Base-by-base conservation (phyloP, 495 filamentous ascomycete genomes). In the Hypoxylon fuscum region DNA sequence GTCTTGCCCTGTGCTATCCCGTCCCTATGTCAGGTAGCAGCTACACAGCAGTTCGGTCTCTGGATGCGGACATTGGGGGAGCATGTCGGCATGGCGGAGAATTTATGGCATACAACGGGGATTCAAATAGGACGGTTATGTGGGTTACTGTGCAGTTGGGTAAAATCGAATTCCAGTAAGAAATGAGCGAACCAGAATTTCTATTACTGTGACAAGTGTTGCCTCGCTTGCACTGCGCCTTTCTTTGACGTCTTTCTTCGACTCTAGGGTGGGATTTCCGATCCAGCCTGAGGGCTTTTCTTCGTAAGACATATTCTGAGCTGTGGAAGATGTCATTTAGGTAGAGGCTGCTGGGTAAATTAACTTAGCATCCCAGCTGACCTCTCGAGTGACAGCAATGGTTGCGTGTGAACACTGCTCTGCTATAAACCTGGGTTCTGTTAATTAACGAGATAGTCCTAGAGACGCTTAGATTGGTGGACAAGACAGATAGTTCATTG, bases 361-460 rank as follows among this genome's bases (percentile, higher is more conserved):
- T 54, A 1, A 20, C 45, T 21, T 61, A 29, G 12, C 37, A 18
- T 44, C 40, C 47, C 63, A 62, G 41, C 52, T 61, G 63, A 62
- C 57, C 42, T 54, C 21, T 12, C 10, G 47, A 53, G 42, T 57
- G 52, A 52, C 32, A 48, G 48, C 38, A 44, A 37, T 27, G n/a
- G 43, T 41, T 49, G 40, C 55, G 50, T 60, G 50, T 56, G 62
- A 48, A 40, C 52, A 54, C 31, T 41, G 46, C 32, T 61, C 51
- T 62, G 41, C 37, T 66, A 49, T 57, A 48, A 49, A 43, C 21
- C 8, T 58, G 52, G 47, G 41, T 58, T 34, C 45, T 56, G 38
- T 66, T 66, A 61, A 66, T 66, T 66, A 62, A 66, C 22, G 23
- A 49, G 63, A 62, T 57, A 62, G 42, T 53, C 63, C 10, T 34